Evolutionary conservation across 306 rosid genomes (phyloP).

Genomic region (Gynostemma pentaphyllum): DNA sequence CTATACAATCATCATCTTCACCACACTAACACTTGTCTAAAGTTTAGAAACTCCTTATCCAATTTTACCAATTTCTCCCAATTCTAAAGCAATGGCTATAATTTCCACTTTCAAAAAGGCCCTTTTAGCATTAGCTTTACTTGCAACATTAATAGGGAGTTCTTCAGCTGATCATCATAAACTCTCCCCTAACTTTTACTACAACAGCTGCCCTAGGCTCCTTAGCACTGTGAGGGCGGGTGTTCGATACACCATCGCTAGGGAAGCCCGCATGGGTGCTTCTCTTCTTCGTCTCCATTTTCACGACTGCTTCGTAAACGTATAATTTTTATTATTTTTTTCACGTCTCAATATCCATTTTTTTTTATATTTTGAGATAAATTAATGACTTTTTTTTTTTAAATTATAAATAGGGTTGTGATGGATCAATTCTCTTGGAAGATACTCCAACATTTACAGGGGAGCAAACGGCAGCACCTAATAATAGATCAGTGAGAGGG

Average conservation of each 20-base stretch:
- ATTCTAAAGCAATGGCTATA: not conserved
- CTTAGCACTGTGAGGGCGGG: conserved; percentile 9
- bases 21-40: not conserved
- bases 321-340: not conserved
- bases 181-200: conserved; percentile 11
- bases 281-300: conserved; percentile 26
- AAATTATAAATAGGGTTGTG: conserved; percentile 16
- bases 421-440: conserved; percentile 25
- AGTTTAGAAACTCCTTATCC: too few relatives aligned
- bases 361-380: not conserved
- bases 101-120: not conserved
- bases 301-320: conserved; percentile 30
- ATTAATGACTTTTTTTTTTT: not conserved
- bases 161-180: conserved; percentile 16
- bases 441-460: conserved; percentile 18
- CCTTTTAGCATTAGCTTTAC: not conserved
- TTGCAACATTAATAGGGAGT: not conserved
- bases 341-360: not conserved
- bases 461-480: conserved; percentile 25
- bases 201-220: conserved; percentile 15
- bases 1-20: not conserved
- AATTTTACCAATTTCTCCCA: not conserved
- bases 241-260: conserved; percentile 1
- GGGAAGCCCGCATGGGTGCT: conserved; percentile 28
- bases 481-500: conserved; percentile 20